Base-by-base conservation (phyloP, 495 filamentous ascomycete genomes). In the Penicillium turbatum region DNA sequence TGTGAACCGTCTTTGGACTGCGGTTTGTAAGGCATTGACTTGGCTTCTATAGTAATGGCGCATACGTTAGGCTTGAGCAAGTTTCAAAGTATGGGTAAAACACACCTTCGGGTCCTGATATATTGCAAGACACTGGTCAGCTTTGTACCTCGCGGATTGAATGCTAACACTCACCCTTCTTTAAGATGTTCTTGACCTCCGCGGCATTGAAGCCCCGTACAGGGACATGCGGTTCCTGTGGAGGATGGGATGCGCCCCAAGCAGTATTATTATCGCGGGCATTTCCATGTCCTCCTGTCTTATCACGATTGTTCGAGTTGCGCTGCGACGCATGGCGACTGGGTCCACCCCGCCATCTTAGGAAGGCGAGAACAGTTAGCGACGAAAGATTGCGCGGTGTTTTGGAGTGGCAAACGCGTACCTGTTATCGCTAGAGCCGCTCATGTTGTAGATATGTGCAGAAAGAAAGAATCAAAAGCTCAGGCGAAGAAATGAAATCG, bases 161-260 rank as follows among this genome's bases (percentile, higher is more conserved):
- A 21, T 17, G 21, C 29, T 38, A 10, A 5, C 16, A 48, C 58
- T 30, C 68, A 77, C 74, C 64, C 65, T 54, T 69, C 60, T 65
- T 76, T 21, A 80, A 61, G 41, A 67, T 60, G 35, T 56, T 67
- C 54, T 72, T 77, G n/a, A 64, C 65, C 54, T 79, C 76, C 6
- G 61, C 54, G 21, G 73, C 67, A 52, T 80, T 80, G 65, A 79
- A 80, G 7, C 69, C 72, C 37, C 68, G 65, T 26, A 76, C 74
- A 34, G 76, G 69, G 21, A 72, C 64, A 57, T 79, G 76, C 42
- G 70, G 72, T 8, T 75, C 74, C 51, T 71, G 70, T 29, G 61
- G 39, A 36, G 57, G 54, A 16, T 59, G 57, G 36, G 64, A 56
- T 38, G 60, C 63, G 8, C 53, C 53, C 72, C 69, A 71, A 29